Evolutionary conservation across 1,139 yeast species (phyloP), one percentile per base, ranked within the genome.

Genomic region (Taiozyma sp.): DNA sequence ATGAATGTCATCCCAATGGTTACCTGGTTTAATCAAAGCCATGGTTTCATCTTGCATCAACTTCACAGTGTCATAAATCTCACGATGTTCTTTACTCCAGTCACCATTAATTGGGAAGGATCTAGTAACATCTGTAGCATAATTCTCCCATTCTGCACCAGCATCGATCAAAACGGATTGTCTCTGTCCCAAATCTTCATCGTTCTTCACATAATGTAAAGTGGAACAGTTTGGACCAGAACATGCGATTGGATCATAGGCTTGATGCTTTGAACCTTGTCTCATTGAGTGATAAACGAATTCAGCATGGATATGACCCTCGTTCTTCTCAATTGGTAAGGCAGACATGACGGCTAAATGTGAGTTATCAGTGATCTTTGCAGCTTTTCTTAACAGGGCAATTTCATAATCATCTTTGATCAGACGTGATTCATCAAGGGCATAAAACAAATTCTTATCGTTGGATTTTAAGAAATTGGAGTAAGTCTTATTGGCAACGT

Each of bases 211-310:
- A 66, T 92, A 93, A 68, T 93, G 99, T 57, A 93, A 77, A 3
- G 97, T 90, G 27, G 96, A 90, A 65, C 97, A 89, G 55, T 85
- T 84, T 41, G 96, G 84, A 0, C 99, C 99, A 12, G 96, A 80
- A 64, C 98, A 92, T 68, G 98, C 92, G 54, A 93, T 90, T 22
- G 98, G 98, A 65, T 91, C 97, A 66, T 93, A 93, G 13, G 96
- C 84, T 68, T 85, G 90, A 62, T 80, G 73, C 69, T 90, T 91
- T 27, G 96, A 85, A 4, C 98, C 98, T 69, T 92, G 97, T 62
- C 98, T 84, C 58, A 89, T 79, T 3, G 97, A 89, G 69, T 93
- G 98, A 68, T 93, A 93, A 55, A 87, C 79, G 67, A 93, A 93
- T 66, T 92, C 98, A 3, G 98, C 98, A 65, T 93, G 97, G 49